Evolutionary conservation across 31 red algal species (phyloP), one percentile per base, ranked within the genome.

Genomic region (Asparagopsis taxiformis): DNA sequence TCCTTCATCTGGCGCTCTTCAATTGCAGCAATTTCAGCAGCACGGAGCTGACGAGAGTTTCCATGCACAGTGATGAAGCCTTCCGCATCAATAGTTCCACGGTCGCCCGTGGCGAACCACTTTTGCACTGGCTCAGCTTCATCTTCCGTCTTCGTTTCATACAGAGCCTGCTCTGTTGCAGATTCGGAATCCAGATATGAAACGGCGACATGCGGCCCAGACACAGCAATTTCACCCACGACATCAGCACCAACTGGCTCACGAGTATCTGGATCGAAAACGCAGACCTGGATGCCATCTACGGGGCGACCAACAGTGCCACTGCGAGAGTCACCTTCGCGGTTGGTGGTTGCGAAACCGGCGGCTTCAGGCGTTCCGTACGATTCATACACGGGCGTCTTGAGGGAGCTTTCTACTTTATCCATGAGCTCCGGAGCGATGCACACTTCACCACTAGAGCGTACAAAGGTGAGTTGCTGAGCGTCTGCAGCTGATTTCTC

Each of bases 41-140:
- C 78, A 22, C 87, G 70, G 60, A 91, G 63, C 26, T 64, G 17
- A 19, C 70, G 68, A 1, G 87, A 91, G 51, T 91, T 64, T 7
- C 89, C 89, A 63, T 59, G 49, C 20, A 93, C 80, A 10, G 51
- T 77, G 28, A 93, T 44, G 15, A 80, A 85, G 13, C 74, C 73
- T 35, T 86, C 68, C 7, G 72, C 65, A 41, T 93, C 74, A 0
- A 93, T 49, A 17, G 51, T 44, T 5, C 89, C 89, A 19, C 80
- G 59, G 73, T 93, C 89, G 11, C 89, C 89, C 25, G 81, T 86
- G 24, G 72, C 70, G 62, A 93, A 86, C 80, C 80, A 93, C 30
- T 26, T 43, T 28, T 30, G 20, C 2, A 6, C 54, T 5, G 57
- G 46, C 2, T 49, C 32, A 37, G 41, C 55, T 38, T 91, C 87